Conservation (phyloP, 441 rosid genomes). For the Theobroma grandiflorum region DNA sequence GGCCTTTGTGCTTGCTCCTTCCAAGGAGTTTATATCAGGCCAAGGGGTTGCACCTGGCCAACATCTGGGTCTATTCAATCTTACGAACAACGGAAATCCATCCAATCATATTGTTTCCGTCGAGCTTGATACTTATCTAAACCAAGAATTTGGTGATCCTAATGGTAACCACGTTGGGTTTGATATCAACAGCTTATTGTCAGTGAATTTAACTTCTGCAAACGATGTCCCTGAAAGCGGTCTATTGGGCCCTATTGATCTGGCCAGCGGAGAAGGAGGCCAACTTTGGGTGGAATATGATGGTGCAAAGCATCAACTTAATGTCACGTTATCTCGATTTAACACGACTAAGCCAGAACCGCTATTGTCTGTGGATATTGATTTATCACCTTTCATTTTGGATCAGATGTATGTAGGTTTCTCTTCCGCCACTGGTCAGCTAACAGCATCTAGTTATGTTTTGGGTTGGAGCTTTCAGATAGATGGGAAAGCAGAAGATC, state of each 20-base stretch:
- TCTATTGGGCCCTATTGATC: neutral
- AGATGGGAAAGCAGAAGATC: conserved; percentile 36
- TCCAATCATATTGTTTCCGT: conserved; percentile 24
- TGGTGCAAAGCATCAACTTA: conserved; percentile 34
- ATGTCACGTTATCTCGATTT: conserved; percentile 46
- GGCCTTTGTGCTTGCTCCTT: neutral
- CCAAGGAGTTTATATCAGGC: neutral
- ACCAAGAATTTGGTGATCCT: conserved; percentile 26
- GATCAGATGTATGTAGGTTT: conserved; percentile 41
- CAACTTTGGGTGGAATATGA: conserved; percentile 46
- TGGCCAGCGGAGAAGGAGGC: neutral
- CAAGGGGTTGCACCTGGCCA: neutral
- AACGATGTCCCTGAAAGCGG: neutral
- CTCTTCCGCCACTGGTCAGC: conserved; percentile 44
- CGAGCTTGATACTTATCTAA: conserved; percentile 37
- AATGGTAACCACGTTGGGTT: conserved; percentile 33
- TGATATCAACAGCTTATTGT: neutral
- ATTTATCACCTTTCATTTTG: conserved; percentile 34
- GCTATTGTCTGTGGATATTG: conserved; percentile 29
- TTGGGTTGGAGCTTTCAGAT: conserved; percentile 48
- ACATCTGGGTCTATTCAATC: neutral
- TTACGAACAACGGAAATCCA: neutral
- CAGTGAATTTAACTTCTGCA: neutral
- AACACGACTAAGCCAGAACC: conserved; percentile 36
- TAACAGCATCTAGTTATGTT: conserved; percentile 31